Base-by-base conservation (phyloP, 768 basidiomycete species). In the Dioszegia crocea region DNA sequence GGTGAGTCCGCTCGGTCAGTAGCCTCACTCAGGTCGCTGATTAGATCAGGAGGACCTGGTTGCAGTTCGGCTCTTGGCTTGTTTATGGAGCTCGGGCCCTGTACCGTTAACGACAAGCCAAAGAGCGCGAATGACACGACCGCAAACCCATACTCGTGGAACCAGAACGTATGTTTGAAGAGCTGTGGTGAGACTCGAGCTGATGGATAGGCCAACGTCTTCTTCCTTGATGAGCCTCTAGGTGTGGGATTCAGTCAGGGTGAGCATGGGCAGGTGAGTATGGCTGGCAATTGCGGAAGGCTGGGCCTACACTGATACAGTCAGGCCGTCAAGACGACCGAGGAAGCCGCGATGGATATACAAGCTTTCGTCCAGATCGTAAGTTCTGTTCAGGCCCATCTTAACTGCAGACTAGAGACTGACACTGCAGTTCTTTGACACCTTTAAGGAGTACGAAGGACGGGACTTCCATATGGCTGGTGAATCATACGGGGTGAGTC, bases 41-140 rank as follows among this genome's bases (percentile, higher is more conserved):
- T 26, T 1, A 41, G 38, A 2, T 33, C 36, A 70, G 78, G 82
- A 63, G 86, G 86, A 53, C 84, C 84, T 0, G 84, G 83, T 9
- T 83, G 83, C 58, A 80, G 80, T 6, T 80, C 80, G 17, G 80
- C 84, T 4, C 78, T 86, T 1, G 88, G 86, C 3, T 79, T 88
- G 12, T 81, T 88, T 60, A 86, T 87, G 81, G 88, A 88, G 73
- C 79, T 84, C 16, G 86, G 88, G 19, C 88, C 88, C 0, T 91
- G 89, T 72, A 81, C 83, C 40, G 81, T 88, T 16, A 77, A 80
- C 10, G 73, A 73, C 51, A 52, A 68, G 27, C 66, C 74, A 4
- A 68, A 71, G 44, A 52, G 54, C 9, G 55, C 65, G 12, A 78
- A 77, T 56, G 75, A 74, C 29, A 78, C 78, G 31, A 64, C 70